These are phyloP conservation scores for Akanthomyces dipterigenus DNA, from an alignment of 2,329 filamentous ascomycete species.

Conservation along the genomic window DNA sequence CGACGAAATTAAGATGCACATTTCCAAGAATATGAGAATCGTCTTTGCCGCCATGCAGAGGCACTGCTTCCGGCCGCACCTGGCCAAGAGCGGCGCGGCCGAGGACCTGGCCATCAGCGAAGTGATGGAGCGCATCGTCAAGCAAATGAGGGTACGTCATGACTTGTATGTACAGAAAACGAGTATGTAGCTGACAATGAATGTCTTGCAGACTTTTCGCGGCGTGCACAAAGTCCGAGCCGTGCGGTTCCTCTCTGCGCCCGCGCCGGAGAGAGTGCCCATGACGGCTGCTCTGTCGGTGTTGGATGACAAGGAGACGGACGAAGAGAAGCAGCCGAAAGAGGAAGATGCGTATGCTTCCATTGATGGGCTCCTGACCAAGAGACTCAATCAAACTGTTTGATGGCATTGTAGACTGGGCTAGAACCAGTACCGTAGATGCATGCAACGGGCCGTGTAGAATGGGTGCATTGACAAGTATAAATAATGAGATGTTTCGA, in stretches of 20 bases:
- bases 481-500: no score
- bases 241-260: neutral
- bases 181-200: neutral
- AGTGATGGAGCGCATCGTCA: constrained; percentile 5
- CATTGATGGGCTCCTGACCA: neutral
- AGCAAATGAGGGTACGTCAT: constrained; percentile 1
- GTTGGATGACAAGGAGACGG: neutral
- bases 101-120: neutral
- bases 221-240: constrained; percentile 7
- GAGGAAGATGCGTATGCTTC: neutral
- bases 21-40: neutral
- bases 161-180: no score
- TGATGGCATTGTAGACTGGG: neutral
- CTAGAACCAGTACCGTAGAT: neutral
- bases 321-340: neutral
- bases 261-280: neutral
- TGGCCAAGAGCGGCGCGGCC: neutral
- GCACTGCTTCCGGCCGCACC: neutral
- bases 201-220: neutral
- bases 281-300: constrained; percentile 4
- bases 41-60: neutral
- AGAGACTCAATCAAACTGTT: neutral
- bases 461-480: neutral
- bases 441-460: neutral
- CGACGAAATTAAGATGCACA: neutral